Conservation (phyloP, 2,329 filamentous ascomycete species). For the Fonsecaea multimorphosa region DNA sequence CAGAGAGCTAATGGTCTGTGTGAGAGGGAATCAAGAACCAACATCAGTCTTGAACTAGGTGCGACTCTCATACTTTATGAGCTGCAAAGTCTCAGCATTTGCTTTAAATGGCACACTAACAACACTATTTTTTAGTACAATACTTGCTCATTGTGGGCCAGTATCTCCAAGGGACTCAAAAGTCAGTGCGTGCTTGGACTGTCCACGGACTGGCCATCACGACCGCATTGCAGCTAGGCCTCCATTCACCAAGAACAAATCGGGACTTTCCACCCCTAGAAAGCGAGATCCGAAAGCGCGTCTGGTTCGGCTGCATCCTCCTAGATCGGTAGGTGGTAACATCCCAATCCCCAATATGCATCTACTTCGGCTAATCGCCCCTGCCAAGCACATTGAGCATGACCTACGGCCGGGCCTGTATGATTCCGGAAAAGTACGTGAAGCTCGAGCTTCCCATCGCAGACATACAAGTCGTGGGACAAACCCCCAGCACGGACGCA, state of each 20-base stretch:
- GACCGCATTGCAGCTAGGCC: conserved; percentile 58
- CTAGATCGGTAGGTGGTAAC: conserved; percentile 49
- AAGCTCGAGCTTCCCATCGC: conserved; percentile 46
- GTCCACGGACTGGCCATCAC: conserved; percentile 60
- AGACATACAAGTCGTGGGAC: conserved; percentile 16
- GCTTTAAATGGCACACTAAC: not conserved
- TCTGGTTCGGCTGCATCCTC: conserved; percentile 58
- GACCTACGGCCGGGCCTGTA: conserved; percentile 57
- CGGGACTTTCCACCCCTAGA: conserved; percentile 49
- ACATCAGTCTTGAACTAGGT: conserved; percentile 55
- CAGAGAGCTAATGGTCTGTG: conserved; percentile 54
- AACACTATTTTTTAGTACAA: conserved; percentile 48
- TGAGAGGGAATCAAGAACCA: conserved; percentile 49
- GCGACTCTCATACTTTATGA: conserved; percentile 16
- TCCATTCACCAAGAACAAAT: conserved; percentile 54
- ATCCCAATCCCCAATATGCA: not conserved
- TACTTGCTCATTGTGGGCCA: conserved; percentile 57
- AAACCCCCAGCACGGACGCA: not conserved
- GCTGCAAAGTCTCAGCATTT: not conserved
- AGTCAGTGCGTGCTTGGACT: conserved; percentile 61
- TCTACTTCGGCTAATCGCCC: not conserved
- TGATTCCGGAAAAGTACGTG: conserved; percentile 56
- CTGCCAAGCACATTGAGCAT: conserved; percentile 54
- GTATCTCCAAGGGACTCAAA: conserved; percentile 62
- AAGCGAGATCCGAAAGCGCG: conserved; percentile 55